Evolutionary conservation across 139 green algal species (phyloP), one percentile per base, ranked within the genome.

Genomic region (Trebouxia sp.): DNA sequence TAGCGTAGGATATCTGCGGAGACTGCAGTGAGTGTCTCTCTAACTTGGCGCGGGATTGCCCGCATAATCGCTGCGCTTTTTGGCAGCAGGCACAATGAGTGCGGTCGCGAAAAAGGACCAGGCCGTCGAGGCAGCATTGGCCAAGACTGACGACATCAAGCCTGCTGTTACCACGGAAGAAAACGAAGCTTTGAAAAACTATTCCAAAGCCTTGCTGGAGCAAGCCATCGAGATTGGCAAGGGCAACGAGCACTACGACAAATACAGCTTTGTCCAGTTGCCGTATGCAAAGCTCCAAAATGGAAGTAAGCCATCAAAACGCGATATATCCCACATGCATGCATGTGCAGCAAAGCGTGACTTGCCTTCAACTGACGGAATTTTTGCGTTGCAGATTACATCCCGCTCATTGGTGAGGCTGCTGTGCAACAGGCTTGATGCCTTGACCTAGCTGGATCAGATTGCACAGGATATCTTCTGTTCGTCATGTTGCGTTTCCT

Each of bases 211-310:
- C 35, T 37, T 56, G 26, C n/a, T 77, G n/a, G 69, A 77, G n/a
- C 69, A 77, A 53, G 69, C 69, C 22, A 51, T 77, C 7, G 69
- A 51, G n/a, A 24, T 56, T 56, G 69, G 69, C 41, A 77, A 77
- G 41, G 69, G 12, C 41, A 77, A 77, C 41, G 41, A 51, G 43
- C 42, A 77, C 42, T 77, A 56, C 22, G 43, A 53, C 42, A 56
- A 38, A 24, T 77, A 77, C 24, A 51, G 37, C 43, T 77, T 77
- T 55, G 69, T 77, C 1, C 69, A 77, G 42, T 41, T 77, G 69
- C 69, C 69, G 26, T 77, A 77, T 22, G 69, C 69, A 30, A 77
- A 77, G 42, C 69, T 77, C 22, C 69, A 77, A 26, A 77, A 77
- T 35, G 69, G 69, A 77, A 77, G 69, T 77, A 32, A 77, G 69